Percentiles rank a stretch among this genome's conserved stretches.
Conservation (phyloP, 2,329 filamentous ascomycete genomes). For the Leptodontidium sp. region DNA sequence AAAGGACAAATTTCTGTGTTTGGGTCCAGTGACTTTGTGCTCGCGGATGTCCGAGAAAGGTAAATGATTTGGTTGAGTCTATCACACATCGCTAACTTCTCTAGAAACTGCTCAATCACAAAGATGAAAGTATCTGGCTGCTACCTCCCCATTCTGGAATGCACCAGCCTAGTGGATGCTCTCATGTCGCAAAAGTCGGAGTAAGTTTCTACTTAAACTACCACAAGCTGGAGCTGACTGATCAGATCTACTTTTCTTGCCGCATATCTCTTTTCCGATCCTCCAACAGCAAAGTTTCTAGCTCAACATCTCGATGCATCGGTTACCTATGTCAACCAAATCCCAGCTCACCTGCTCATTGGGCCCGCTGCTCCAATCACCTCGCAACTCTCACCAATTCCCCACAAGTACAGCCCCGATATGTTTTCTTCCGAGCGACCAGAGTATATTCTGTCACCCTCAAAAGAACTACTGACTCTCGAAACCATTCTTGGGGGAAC, state of each 20-base stretch:
- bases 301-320: conserved; percentile 61
- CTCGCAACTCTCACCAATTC: conserved; percentile 41
- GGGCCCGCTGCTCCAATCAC: conserved; percentile 49
- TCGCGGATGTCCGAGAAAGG: conserved; percentile 31
- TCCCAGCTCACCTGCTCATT: conserved; percentile 61
- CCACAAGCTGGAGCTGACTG: conserved; percentile 46
- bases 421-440: conserved; percentile 57
- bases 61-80: not conserved
- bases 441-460: conserved; percentile 48
- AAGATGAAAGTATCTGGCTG: conserved; percentile 52
- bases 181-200: conserved; percentile 47
- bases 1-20: conserved; percentile 22
- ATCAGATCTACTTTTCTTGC: conserved; percentile 50
- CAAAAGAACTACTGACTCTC: conserved; percentile 10
- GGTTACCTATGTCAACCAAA: conserved; percentile 63
- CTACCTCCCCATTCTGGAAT: conserved; percentile 54
- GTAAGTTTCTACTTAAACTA: not conserved
- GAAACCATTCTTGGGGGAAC: not conserved
- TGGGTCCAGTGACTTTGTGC: conserved; percentile 23
- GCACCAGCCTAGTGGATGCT: conserved; percentile 61
- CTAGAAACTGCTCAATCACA: conserved; percentile 44
- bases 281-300: conserved; percentile 64
- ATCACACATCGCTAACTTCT: conserved; percentile 15
- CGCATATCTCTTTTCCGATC: conserved; percentile 61
- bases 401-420: conserved; percentile 50